Evolutionary conservation across 768 basidiomycete species (phyloP).

Genomic region (Lentinula aciculospora): DNA sequence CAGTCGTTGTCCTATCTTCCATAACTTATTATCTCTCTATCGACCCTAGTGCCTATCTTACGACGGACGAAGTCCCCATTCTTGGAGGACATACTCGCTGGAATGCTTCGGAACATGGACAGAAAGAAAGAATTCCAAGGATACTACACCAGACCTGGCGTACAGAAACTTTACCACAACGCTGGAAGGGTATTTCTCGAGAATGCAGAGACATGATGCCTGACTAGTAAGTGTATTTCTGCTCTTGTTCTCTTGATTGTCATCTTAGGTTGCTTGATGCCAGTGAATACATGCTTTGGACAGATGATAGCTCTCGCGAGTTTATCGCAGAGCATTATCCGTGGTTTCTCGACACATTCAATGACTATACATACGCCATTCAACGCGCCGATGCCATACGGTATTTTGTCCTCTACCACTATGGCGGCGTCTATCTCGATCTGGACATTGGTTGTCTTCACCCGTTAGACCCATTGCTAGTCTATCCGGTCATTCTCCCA

Average conservation of each 20-base stretch:
- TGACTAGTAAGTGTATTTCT: conserved; percentile 73
- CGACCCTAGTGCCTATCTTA: conserved; percentile 70
- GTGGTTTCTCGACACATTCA: conserved; percentile 92
- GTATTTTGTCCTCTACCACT: conserved; percentile 95
- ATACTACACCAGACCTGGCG: conserved; percentile 99
- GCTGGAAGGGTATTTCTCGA: conserved; percentile 78
- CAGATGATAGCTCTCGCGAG: conserved; percentile 82
- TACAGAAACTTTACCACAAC: conserved; percentile 73
- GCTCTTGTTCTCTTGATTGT: conserved; percentile 8
- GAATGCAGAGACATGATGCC: conserved; percentile 88
- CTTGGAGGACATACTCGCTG: conserved; percentile 50
- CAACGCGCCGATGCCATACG: conserved; percentile 97
- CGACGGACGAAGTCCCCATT: conserved; percentile 67
- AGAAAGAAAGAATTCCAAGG: conserved; percentile 76
- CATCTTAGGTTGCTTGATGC: conserved; percentile 10
- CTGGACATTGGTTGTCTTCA: conserved; percentile 93
- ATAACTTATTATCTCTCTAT: conserved; percentile 88
- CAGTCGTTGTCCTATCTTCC: conserved; percentile 86
- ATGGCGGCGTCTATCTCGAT: conserved; percentile 94
- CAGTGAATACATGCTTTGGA: conserved; percentile 97
- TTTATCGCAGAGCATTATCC: conserved; percentile 87
- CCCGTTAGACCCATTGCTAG: conserved; percentile 79
- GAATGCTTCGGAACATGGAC: conserved; percentile 57
- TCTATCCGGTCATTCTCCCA: conserved; percentile 85
- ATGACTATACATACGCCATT: conserved; percentile 86